These are phyloP conservation scores for Parathielavia appendiculata DNA, from an alignment of 495 filamentous ascomycete species.

Conservation along the genomic window DNA sequence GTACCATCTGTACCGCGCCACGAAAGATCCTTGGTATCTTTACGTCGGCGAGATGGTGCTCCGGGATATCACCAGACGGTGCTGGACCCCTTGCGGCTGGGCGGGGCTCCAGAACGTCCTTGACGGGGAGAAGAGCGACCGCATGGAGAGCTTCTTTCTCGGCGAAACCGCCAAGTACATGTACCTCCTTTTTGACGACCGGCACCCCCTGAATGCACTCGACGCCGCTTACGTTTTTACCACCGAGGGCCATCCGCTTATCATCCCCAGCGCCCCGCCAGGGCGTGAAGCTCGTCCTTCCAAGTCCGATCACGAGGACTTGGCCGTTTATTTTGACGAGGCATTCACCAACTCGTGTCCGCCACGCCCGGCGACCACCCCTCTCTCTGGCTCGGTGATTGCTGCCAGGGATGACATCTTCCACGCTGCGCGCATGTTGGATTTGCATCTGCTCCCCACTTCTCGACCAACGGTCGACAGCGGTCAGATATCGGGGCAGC, in stretches of 20 bases:
- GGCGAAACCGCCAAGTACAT: constrained; percentile 96
- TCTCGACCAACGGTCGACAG: constrained; percentile 29
- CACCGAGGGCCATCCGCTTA: constrained; percentile 90
- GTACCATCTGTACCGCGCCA: constrained; percentile 86
- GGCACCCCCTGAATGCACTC: constrained; percentile 80
- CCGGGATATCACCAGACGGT: constrained; percentile 79
- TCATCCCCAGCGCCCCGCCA: constrained; percentile 58
- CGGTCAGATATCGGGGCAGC: constrained; percentile 30
- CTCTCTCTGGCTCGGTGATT: constrained; percentile 69
- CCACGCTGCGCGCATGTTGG: constrained; percentile 80
- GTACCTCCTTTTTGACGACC: constrained; percentile 77
- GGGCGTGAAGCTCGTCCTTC: constrained; percentile 18
- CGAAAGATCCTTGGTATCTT: constrained; percentile 93
- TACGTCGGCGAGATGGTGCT: constrained; percentile 94
- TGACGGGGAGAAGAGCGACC: constrained; percentile 81
- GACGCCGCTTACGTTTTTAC: constrained; percentile 89
- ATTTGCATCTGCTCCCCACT: constrained; percentile 62
- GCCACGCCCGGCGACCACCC: constrained; percentile 49
- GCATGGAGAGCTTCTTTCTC: constrained; percentile 99
- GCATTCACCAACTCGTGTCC: constrained; percentile 55
- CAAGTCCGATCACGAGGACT: constrained; percentile 16
- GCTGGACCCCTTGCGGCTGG: constrained; percentile 93
- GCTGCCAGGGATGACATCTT: constrained; percentile 84
- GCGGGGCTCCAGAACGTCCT: constrained; percentile 90
- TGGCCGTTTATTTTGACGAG: constrained; percentile 33